Conservation (phyloP, 2,329 filamentous ascomycete genomes). For the Claviceps arundinis region DNA sequence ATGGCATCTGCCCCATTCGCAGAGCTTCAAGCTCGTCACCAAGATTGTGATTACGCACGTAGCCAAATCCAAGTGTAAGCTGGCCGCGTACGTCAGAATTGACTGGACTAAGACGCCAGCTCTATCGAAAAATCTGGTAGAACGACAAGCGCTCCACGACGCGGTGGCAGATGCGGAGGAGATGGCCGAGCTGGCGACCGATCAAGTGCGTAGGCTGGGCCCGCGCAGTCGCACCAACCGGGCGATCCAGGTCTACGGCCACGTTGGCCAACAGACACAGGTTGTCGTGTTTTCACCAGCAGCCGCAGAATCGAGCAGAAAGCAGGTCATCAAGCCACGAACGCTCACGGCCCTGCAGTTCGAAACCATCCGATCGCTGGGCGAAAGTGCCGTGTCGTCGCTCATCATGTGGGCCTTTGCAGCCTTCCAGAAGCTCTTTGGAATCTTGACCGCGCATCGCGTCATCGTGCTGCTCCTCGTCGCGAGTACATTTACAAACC, state of each 20-base stretch:
- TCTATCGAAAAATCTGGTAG: slow-evolving; percentile 47
- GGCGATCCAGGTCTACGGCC: slow-evolving; percentile 67
- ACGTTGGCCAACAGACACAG: slow-evolving; percentile 55
- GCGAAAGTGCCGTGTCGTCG: slow-evolving; percentile 61
- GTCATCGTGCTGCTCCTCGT: slow-evolving; percentile 57
- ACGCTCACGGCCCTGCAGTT: slow-evolving; percentile 56
- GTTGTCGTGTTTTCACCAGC: slow-evolving; percentile 46
- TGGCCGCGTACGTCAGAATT: slow-evolving; percentile 78
- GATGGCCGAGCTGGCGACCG: slow-evolving; percentile 60
- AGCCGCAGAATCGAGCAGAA: slow-evolving; percentile 32
- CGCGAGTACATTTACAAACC: slow-evolving; percentile 58
- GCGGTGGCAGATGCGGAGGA: slow-evolving; percentile 59
- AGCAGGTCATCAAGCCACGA: slow-evolving; percentile 46
- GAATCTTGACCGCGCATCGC: slow-evolving; percentile 57
- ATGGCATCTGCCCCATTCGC: slow-evolving; percentile 77
- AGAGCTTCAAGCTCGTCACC: slow-evolving; percentile 67
- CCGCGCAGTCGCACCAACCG: slow-evolving; percentile 62
- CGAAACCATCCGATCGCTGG: slow-evolving; percentile 59
- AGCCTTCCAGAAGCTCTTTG: slow-evolving; percentile 49
- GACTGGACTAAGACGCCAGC: slow-evolving; percentile 64
- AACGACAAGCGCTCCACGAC: slow-evolving; percentile 63
- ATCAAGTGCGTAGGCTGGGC: slow-evolving; percentile 64
- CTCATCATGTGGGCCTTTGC: slow-evolving; percentile 67
- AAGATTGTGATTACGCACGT: slow-evolving; percentile 92
- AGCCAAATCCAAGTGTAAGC: slow-evolving; percentile 81